phyloP scores from a whole-genome alignment of 768 basidiomycete species.

The Rickenella mellea region DNA sequence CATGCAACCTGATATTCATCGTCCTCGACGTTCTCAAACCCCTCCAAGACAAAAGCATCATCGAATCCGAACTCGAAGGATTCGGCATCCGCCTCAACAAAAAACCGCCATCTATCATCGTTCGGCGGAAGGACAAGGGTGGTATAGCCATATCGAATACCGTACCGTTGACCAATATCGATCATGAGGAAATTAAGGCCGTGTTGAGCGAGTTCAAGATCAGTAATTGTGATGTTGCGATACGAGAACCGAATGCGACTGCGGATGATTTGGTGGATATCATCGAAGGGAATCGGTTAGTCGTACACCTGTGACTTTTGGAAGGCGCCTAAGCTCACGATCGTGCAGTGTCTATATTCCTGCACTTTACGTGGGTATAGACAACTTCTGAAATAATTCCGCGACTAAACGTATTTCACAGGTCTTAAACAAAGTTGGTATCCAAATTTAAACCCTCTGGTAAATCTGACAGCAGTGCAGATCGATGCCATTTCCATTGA shows the following conservation, averaged over 20 bases:
- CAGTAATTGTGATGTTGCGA: constrained; percentile 84
- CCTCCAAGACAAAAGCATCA: constrained; percentile 87
- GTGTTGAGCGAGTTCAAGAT: constrained; percentile 88
- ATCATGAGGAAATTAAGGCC: constrained; percentile 94
- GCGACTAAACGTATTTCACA: constrained; percentile 16
- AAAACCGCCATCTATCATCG: constrained; percentile 77
- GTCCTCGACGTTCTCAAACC: constrained; percentile 97
- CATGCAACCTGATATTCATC: constrained; percentile 97
- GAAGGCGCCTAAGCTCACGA: background rate
- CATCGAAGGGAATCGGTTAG: constrained; percentile 86
- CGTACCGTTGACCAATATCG: constrained; percentile 90
- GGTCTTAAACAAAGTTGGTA: constrained; percentile 74
- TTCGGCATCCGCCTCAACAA: constrained; percentile 97
- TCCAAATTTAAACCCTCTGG: background rate
- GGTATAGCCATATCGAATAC: constrained; percentile 94
- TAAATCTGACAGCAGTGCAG: constrained; percentile 24
- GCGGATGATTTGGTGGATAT: constrained; percentile 96
- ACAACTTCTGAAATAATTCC: background rate
- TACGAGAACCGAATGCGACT: constrained; percentile 86
- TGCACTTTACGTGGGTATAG: constrained; percentile 70
- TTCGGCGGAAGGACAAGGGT: constrained; percentile 84
- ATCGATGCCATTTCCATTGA: constrained; percentile 98
- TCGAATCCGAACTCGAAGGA: constrained; percentile 92
- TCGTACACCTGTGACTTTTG: background rate
- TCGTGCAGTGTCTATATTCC: constrained; percentile 78